Percentiles rank a stretch among this genome's conserved stretches.
Evolutionary conservation across 73 alveolate genomes (phyloP).

Genomic region (Durusdinium trenchii): DNA sequence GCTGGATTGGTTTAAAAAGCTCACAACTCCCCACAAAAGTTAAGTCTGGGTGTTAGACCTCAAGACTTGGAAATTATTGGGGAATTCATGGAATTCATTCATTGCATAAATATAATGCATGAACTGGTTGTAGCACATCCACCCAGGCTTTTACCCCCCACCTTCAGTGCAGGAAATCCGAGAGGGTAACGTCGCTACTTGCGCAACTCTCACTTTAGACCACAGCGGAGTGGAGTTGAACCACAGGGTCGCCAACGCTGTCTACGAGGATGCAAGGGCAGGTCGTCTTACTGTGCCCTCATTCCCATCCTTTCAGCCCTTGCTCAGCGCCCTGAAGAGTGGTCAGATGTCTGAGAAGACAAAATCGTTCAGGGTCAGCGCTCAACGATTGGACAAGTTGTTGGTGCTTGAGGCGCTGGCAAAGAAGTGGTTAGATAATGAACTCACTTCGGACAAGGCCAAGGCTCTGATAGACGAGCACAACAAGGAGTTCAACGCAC

Average conservation of each 20-base stretch:
- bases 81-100: too few species aligned
- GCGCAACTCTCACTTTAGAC: not conserved
- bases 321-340: not conserved
- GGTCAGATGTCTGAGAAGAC: not conserved
- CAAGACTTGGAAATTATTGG: not conserved
- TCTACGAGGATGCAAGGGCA: not conserved
- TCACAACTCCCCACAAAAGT: too few species aligned
- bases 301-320: not conserved
- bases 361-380: not conserved
- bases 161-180: constrained; percentile 8
- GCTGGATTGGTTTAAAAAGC: not conserved
- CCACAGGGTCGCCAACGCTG: not conserved
- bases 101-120: too few species aligned
- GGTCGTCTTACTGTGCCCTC: not conserved
- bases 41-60: not conserved
- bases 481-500: not conserved
- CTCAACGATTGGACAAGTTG: not conserved
- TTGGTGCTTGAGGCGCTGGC: constrained; percentile 4
- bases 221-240: not conserved
- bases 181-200: not conserved
- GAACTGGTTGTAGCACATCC: too few species aligned
- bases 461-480: not conserved
- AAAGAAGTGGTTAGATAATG: not conserved
- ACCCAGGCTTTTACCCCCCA: too few species aligned
- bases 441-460: not conserved